Base-by-base conservation (phyloP, 306 rosid genomes). In the Biancaea sappan region DNA sequence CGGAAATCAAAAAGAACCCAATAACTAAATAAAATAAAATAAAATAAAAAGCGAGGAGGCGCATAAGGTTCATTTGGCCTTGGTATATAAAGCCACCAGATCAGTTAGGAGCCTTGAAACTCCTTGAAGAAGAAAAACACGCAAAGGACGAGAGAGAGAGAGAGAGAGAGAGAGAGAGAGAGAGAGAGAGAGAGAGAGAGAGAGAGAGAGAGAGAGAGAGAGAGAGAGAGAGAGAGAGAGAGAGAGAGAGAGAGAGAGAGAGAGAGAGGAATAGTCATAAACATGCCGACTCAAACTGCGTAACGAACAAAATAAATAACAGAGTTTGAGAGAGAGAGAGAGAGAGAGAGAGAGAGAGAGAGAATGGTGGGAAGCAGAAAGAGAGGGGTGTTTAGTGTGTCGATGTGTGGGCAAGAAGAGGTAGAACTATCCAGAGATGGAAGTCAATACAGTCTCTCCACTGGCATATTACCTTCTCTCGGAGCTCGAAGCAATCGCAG, bases 361-460 rank as follows among this genome's bases (percentile, higher is more conserved):
- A 8, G 4, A 19, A 61, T 34, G 46, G 14, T 4, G 41, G 14
- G 46, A 34, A 61, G 28, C 47, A 35, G 47, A 18, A 19, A 35
- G 28, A 35, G 28, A 35, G 67, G 67, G 29, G 67, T 34, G 16
- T 34, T 34, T 16, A 19, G 67, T 7, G 48, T 62, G 14, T 12
- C 18, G 14, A 13, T 62, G 48, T 62, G 68, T 2, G 68, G 68
- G n/a, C 68, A 62, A 62, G 68, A 62, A 35, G 48, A 62, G 29
- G 4, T 62, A 18, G 68, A 62, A 1, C 5, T 67, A 6, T 46
- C 82, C 3, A 77, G 52, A 18, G 87, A 85, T 1, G 88, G 81
- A 4, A 93, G 96, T 83, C 92, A 88, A n/a, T 93, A 84, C 70
- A 93, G 96, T 44, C 87, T 93, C 10, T 62, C 68, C 3, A 73